These are phyloP conservation scores for Claviceps sp. DNA, from an alignment of 2,329 filamentous ascomycete genomes.

Conservation along the genomic window DNA sequence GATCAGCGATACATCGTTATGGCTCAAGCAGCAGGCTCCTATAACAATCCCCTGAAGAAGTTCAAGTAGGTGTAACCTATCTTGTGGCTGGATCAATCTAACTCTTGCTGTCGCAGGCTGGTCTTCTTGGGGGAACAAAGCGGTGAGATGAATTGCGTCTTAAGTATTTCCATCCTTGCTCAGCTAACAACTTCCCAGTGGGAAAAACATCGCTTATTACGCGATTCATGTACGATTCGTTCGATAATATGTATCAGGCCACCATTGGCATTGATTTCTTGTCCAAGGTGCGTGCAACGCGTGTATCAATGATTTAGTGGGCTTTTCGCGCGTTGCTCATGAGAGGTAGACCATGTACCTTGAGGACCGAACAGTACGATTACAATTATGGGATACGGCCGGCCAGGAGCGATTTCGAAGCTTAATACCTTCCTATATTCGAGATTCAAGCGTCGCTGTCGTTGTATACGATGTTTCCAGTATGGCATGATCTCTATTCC, in stretches of 20 bases:
- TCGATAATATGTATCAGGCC: constrained; percentile 99
- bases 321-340: constrained; percentile 1
- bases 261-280: constrained; percentile 99
- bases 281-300: constrained; percentile 67
- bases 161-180: background rate
- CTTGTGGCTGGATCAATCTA: background rate
- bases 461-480: constrained; percentile 98
- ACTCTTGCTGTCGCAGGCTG: constrained; percentile 41
- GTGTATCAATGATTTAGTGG: background rate
- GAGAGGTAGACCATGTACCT: constrained; percentile 78
- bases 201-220: constrained; percentile 98
- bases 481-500: constrained; percentile 20
- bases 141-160: constrained; percentile 47
- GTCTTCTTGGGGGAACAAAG: constrained; percentile 98
- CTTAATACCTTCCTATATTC: constrained; percentile 95
- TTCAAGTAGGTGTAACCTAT: constrained; percentile 61
- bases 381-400: constrained; percentile 97
- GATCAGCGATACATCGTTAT: constrained; percentile 34
- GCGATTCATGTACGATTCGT: constrained; percentile 99
- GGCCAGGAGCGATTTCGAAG: constrained; percentile 96
- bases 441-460: constrained; percentile 93
- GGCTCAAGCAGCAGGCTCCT: constrained; percentile 73
- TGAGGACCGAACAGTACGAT: constrained; percentile 90
- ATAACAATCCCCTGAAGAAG: constrained; percentile 99
- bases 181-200: constrained; percentile 42